Conservation (phyloP, 139 green algal genomes). For the Haematococcus lacustris region DNA sequence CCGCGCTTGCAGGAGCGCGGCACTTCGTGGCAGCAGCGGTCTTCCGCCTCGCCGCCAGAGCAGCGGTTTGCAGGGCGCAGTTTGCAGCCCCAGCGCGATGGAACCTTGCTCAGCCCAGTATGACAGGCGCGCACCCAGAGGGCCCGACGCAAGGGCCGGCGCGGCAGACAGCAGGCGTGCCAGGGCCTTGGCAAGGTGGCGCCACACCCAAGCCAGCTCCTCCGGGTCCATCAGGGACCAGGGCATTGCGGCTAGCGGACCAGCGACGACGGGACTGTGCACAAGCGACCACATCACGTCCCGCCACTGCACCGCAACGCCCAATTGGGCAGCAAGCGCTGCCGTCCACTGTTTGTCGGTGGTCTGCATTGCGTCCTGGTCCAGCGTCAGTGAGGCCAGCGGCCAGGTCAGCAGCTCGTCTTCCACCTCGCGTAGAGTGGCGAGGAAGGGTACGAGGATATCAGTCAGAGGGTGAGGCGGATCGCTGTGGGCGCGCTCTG, state of each 20-base stretch:
- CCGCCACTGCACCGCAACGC: slow-evolving; percentile 21
- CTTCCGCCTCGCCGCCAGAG: slow-evolving; percentile 73
- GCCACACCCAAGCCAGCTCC: slow-evolving; percentile 51
- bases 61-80: too few relatives aligned
- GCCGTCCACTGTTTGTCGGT: neutral
- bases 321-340: neutral
- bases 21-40: slow-evolving; percentile 51
- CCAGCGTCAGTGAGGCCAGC: neutral
- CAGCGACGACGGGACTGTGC: slow-evolving; percentile 36
- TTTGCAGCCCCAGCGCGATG: slow-evolving; percentile 27
- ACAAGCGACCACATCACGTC: slow-evolving; percentile 31
- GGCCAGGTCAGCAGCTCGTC: slow-evolving; percentile 12
- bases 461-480: slow-evolving; percentile 51
- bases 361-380: too few relatives aligned
- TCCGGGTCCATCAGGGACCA: slow-evolving; percentile 40
- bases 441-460: slow-evolving; percentile 39
- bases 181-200: slow-evolving; percentile 39
- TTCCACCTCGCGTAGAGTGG: slow-evolving; percentile 36
- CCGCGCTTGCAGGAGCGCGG: slow-evolving; percentile 18
- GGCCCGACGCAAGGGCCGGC: too few relatives aligned
- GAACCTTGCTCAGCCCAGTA: too few relatives aligned
- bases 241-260: too few relatives aligned
- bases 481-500: slow-evolving; percentile 35
- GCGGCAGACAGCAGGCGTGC: slow-evolving; percentile 16
- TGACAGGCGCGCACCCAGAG: too few relatives aligned